A percentile compares a stretch with the other conserved stretches of the same genome.
phyloP scores from a whole-genome alignment of 305 asterid genomes.

The Fraxinus velutina region DNA sequence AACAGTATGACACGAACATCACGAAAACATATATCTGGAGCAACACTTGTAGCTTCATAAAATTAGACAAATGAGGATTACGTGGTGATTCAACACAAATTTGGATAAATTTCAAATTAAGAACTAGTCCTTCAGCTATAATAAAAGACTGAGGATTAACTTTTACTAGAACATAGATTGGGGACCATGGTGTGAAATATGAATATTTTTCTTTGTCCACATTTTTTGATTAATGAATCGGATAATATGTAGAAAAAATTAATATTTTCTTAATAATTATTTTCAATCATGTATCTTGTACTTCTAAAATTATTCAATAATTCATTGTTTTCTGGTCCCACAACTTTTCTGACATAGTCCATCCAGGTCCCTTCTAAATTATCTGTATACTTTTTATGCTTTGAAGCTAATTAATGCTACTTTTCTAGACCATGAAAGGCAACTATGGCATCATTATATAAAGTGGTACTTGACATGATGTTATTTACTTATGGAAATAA shows the following conservation, averaged over 20 bases:
- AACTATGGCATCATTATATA: not conserved
- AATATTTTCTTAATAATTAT: not conserved
- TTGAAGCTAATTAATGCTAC: not conserved
- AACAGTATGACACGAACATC: not conserved
- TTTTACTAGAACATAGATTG: not conserved
- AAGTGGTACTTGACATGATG: not conserved
- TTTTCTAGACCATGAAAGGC: not conserved
- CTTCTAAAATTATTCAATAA: not conserved
- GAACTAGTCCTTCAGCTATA: not conserved
- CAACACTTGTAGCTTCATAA: not conserved
- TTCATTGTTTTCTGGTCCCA: conserved; percentile 8
- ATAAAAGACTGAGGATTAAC: not conserved
- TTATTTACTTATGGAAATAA: not conserved
- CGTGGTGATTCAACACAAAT: not conserved
- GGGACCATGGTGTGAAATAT: not conserved
- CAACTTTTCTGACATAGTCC: not conserved
- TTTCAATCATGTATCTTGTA: not conserved
- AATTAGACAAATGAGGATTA: not conserved
- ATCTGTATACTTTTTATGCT: not conserved
- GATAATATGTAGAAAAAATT: not conserved
- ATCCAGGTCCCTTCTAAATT: not conserved
- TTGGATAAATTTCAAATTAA: not conserved
- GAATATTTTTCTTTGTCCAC: not conserved
- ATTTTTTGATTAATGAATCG: not conserved
- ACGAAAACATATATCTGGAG: not conserved